A percentile compares a stretch with the other conserved stretches of the same genome.
Conservation (phyloP, 441 rosid genomes). For the Erodium moschatum region DNA sequence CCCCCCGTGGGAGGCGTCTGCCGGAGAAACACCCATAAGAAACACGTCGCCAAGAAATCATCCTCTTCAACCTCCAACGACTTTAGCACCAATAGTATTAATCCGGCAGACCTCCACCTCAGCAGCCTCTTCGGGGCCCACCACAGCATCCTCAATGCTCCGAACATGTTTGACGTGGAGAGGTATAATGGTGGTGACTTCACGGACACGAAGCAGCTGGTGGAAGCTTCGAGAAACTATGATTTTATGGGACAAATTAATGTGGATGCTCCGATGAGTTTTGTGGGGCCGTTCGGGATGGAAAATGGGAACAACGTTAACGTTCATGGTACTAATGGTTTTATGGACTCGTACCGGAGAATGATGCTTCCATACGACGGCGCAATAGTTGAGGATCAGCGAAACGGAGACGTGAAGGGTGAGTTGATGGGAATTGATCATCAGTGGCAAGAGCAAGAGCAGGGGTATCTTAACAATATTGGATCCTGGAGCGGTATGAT, state of each 20-base stretch:
- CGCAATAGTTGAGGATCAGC: neutral
- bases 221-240: neutral
- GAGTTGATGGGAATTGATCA: neutral
- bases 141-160: neutral
- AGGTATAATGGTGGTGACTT: too few relatives aligned
- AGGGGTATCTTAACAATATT: neutral
- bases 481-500: neutral
- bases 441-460: neutral
- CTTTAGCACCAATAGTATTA: too few relatives aligned
- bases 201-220: neutral
- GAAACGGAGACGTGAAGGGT: neutral
- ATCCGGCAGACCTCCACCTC: neutral
- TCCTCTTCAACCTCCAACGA: neutral
- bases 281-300: neutral
- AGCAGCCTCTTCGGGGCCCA: neutral
- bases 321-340: too few relatives aligned
- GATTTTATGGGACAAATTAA: neutral
- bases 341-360: too few relatives aligned
- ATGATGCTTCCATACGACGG: neutral
- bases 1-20: neutral
- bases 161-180: too few relatives aligned
- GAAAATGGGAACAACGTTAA: neutral
- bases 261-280: neutral
- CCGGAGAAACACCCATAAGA: neutral
- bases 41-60: neutral